A percentile compares a stretch with the other conserved stretches of the same genome.
Evolutionary conservation across 305 asterid genomes (phyloP).

Genomic region (Fraxinus xanthoxyloides): DNA sequence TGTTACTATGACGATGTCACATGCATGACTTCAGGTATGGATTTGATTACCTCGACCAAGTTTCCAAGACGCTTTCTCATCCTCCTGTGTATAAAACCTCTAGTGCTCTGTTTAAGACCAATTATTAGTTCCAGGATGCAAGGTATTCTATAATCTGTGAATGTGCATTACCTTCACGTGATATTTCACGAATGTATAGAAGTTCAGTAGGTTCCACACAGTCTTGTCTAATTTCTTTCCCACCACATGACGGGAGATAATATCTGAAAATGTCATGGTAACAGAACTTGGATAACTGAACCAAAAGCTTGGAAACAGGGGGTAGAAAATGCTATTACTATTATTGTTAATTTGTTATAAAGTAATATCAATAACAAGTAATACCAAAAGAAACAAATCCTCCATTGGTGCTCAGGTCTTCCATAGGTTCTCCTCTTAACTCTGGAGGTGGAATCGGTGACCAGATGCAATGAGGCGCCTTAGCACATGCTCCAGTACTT

Average conservation of each 20-base stretch:
- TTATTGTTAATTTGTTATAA: background rate
- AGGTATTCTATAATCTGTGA: conserved; percentile 2
- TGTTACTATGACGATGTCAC: background rate
- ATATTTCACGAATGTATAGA: conserved; percentile 65
- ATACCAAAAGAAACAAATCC: conserved; percentile 91
- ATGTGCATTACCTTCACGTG: conserved; percentile 71
- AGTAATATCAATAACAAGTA: background rate
- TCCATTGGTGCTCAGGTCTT: conserved; percentile 80
- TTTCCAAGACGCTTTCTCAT: conserved; percentile 68
- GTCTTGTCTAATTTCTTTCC: conserved; percentile 86
- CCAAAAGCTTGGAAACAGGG: background rate
- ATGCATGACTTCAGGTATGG: background rate
- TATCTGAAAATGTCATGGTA: conserved; percentile 44
- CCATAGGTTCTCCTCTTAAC: conserved; percentile 81
- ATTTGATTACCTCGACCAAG: conserved; percentile 62
- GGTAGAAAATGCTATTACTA: background rate
- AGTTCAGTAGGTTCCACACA: conserved; percentile 85
- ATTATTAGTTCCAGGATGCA: conserved; percentile 18
- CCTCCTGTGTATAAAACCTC: conserved; percentile 76
- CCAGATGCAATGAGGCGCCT: conserved; percentile 87
- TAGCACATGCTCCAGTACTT: conserved; percentile 44
- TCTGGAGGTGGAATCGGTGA: conserved; percentile 88
- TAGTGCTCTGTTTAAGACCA: conserved; percentile 55
- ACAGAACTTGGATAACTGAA: conserved; percentile 7
- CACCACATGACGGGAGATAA: conserved; percentile 56